Evolutionary conservation across 257 asterid genomes (phyloP).

Genomic region (Ocimum tenuiflorum): DNA sequence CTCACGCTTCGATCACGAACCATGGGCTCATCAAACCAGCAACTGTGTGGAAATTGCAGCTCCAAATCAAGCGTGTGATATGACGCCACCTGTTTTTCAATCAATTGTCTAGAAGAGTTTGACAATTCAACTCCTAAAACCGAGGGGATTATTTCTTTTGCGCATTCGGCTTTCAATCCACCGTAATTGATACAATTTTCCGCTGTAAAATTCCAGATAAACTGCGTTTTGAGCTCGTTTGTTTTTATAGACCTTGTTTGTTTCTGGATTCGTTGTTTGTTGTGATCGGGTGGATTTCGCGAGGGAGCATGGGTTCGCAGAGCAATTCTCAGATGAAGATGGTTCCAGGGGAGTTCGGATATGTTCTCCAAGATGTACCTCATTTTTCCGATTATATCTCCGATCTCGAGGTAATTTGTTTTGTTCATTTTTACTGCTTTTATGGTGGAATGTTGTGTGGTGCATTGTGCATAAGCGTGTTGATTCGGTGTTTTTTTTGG

Average conservation of each 20-base stretch:
- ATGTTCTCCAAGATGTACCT: conserved; percentile 88
- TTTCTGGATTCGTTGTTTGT: background rate
- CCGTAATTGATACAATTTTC: background rate
- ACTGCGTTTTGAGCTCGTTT: background rate
- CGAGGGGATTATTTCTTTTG: background rate
- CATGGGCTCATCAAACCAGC: conserved; percentile 16
- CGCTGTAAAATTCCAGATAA: background rate
- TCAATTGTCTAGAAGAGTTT: background rate
- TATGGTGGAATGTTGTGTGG: background rate
- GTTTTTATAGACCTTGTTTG: background rate
- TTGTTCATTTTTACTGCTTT: background rate
- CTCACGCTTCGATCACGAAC: conserved; percentile 25
- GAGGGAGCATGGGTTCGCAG: conserved; percentile 24
- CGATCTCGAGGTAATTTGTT: conserved; percentile 47
- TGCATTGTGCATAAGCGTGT: background rate
- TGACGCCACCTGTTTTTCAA: conserved; percentile 27
- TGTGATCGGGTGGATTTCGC: background rate
- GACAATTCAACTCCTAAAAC: conserved; percentile 8
- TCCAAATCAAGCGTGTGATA: background rate
- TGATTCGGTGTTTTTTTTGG: too few relatives aligned
- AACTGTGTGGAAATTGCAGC: conserved; percentile 15
- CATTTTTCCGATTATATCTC: conserved; percentile 75
- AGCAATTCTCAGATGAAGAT: conserved; percentile 52
- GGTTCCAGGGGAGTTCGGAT: conserved; percentile 58
- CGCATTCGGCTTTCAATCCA: background rate